phyloP scores from a whole-genome alignment of 176 grass and related monocot genomes.

The Saccharum officinarum region DNA sequence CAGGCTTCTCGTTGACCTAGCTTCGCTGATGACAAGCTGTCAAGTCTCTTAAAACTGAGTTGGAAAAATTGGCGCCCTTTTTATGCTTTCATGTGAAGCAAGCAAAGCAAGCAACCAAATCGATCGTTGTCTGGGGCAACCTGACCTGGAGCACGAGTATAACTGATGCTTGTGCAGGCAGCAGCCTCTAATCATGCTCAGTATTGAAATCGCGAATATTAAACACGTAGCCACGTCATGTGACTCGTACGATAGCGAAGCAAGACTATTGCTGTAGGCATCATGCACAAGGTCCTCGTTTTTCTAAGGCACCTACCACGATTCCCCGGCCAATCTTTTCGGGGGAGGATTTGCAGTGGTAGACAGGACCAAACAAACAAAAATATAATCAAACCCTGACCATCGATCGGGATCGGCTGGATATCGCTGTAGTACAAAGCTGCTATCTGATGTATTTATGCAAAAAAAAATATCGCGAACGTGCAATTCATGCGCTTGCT shows the following conservation, averaged over 20 bases:
- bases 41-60: constrained; percentile 29
- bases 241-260: neutral
- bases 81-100: constrained; percentile 24
- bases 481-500: neutral
- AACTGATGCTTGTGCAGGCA: neutral
- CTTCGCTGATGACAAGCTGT: constrained; percentile 18
- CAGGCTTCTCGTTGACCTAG: constrained; percentile 38
- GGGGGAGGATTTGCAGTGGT: neutral
- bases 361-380: neutral
- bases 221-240: neutral
- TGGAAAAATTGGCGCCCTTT: constrained; percentile 7
- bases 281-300: constrained; percentile 19
- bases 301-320: neutral
- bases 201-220: neutral
- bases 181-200: neutral
- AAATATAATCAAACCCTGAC: neutral
- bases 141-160: neutral
- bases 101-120: constrained; percentile 9
- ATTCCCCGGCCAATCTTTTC: neutral
- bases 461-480: neutral
- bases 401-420: neutral
- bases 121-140: constrained; percentile 10
- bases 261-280: neutral
- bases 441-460: neutral
- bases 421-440: neutral